Percentiles rank a stretch among this genome's conserved stretches.
Evolutionary conservation across 306 rosid species (phyloP).

Genomic region (Vicia sativa): DNA sequence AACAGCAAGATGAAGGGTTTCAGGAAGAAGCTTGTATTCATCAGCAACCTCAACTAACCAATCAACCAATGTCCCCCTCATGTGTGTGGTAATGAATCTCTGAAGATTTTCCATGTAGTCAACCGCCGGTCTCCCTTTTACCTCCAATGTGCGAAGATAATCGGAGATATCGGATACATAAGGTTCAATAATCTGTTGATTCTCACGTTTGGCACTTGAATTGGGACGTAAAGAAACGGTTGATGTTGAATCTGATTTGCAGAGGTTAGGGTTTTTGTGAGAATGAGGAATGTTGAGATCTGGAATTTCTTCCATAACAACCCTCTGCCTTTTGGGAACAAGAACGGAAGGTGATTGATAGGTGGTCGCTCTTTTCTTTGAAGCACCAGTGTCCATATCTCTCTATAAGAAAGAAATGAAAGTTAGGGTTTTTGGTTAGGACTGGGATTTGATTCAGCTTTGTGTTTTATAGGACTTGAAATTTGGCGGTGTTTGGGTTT

Average conservation of each 20-base stretch:
- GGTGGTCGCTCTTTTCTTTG: background rate
- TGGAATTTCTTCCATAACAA: conserved; percentile 59
- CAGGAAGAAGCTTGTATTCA: conserved; percentile 72
- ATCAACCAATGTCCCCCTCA: conserved; percentile 82
- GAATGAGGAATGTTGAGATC: conserved; percentile 19
- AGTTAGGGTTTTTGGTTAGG: background rate
- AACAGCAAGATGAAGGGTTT: conserved; percentile 63
- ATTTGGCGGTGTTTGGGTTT: no score
- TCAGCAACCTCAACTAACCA: conserved; percentile 95
- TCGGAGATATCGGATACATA: conserved; percentile 35
- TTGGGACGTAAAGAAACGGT: background rate
- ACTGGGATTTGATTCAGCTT: background rate
- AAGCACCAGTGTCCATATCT: background rate
- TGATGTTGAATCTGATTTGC: conserved; percentile 11
- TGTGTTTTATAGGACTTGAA: background rate
- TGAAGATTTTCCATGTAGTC: conserved; percentile 64
- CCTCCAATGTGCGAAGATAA: conserved; percentile 72
- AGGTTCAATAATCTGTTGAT: background rate
- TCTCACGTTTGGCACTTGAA: background rate
- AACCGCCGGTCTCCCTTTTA: conserved; percentile 62
- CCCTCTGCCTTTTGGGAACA: conserved; percentile 46
- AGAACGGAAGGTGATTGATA: background rate
- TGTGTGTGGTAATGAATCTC: conserved; percentile 54
- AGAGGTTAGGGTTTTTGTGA: conserved; percentile 21
- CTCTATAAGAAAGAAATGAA: background rate